These are phyloP conservation scores for Curvularia lunata DNA, from an alignment of 2,329 filamentous ascomycete genomes.

Conservation along the genomic window DNA sequence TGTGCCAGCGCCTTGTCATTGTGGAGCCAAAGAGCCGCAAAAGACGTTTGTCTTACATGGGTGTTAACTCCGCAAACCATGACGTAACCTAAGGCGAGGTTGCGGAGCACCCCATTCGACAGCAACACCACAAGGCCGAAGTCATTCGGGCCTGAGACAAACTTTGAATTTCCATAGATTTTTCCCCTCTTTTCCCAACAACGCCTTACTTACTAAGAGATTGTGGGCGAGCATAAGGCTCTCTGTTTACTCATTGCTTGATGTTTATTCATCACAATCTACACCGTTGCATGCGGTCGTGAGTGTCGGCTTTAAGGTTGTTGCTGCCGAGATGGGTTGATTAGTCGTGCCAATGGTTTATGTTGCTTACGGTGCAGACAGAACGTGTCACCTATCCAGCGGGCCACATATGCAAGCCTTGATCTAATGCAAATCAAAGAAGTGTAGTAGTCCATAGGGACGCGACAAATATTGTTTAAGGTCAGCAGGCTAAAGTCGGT, in stretches of 20 bases:
- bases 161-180: background rate
- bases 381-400: background rate
- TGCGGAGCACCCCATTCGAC: background rate
- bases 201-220: background rate
- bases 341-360: background rate
- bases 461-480: background rate
- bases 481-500: background rate
- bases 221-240: background rate
- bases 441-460: background rate
- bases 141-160: slow-evolving; percentile 3
- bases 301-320: background rate
- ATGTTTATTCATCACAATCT: background rate
- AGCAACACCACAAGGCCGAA: slow-evolving; percentile 1
- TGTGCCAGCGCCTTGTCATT: background rate
- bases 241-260: background rate
- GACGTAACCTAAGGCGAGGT: background rate
- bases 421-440: background rate
- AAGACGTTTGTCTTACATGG: background rate
- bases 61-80: slow-evolving; percentile 1
- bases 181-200: background rate
- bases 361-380: background rate
- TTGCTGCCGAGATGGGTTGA: background rate
- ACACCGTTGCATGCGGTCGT: background rate
- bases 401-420: background rate
- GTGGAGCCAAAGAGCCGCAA: background rate